Evolutionary conservation across 148 eudicot genomes (phyloP).

Genomic region (Amaranthus palmeri): DNA sequence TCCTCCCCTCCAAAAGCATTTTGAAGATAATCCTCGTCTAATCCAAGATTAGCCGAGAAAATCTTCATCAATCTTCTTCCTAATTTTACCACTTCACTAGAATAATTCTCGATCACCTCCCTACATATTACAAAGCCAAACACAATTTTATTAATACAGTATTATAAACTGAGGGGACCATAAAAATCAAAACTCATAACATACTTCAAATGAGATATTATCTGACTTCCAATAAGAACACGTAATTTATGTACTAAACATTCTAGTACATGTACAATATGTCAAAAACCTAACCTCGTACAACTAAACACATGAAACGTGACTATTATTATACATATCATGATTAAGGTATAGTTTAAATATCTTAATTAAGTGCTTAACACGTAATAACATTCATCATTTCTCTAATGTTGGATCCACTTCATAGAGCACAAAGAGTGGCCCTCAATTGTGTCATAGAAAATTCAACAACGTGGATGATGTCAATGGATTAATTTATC

Average conservation of each 20-base stretch:
- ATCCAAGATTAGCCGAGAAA: constrained; percentile 60
- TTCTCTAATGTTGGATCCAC: constrained; percentile 5
- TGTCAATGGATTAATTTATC: not conserved
- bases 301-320: not conserved
- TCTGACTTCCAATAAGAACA: too few relatives aligned
- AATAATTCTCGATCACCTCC: constrained; percentile 65
- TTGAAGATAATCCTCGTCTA: constrained; percentile 54
- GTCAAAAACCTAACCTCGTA: not conserved
- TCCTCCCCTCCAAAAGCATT: constrained; percentile 74
- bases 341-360: not conserved
- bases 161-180: too few relatives aligned
- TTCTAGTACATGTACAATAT: too few relatives aligned
- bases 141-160: too few relatives aligned
- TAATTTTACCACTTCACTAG: constrained; percentile 49
- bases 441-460: not conserved
- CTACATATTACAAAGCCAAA: constrained; percentile 30
- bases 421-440: constrained; percentile 8
- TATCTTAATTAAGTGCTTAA: not conserved
- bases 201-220: too few relatives aligned
- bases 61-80: constrained; percentile 56
- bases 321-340: not conserved
- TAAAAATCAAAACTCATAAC: too few relatives aligned
- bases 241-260: too few relatives aligned
- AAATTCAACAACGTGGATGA: not conserved
- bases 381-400: too few relatives aligned